phyloP scores from a whole-genome alignment of 1,284 basidiomycete genomes.

The Caloboletus inedulis region DNA sequence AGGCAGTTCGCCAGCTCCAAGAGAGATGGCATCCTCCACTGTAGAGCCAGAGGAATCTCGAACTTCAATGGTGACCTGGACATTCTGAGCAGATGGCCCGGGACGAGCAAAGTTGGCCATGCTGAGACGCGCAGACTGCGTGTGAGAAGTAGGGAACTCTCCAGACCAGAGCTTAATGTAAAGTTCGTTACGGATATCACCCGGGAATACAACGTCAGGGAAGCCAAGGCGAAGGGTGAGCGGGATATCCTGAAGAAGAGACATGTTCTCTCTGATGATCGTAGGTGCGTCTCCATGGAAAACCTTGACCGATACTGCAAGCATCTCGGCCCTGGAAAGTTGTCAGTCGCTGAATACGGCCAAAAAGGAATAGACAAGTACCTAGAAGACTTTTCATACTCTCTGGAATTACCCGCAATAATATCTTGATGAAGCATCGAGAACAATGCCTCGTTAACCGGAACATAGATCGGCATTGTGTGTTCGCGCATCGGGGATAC shows the following conservation, averaged over 20 bases:
- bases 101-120: conserved; percentile 60
- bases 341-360: conserved; percentile 8
- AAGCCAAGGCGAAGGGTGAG: conserved; percentile 91
- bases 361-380: conserved; percentile 33
- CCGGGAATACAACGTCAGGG: conserved; percentile 94
- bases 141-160: conserved; percentile 64
- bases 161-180: conserved; percentile 95
- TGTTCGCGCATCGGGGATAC: conserved; percentile 68
- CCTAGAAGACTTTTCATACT: conserved; percentile 84
- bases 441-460: conserved; percentile 82
- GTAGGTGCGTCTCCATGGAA: conserved; percentile 80
- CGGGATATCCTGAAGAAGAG: conserved; percentile 80
- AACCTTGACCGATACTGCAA: conserved; percentile 87
- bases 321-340: conserved; percentile 66
- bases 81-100: conserved; percentile 59
- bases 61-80: conserved; percentile 92
- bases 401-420: conserved; percentile 74
- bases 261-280: conserved; percentile 82
- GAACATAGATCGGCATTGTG: conserved; percentile 86
- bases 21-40: conserved; percentile 74
- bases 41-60: conserved; percentile 71
- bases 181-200: conserved; percentile 88
- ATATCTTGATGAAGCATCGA: conserved; percentile 96
- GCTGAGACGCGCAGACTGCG: conserved; percentile 52
- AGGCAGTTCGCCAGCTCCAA: conserved; percentile 82